Evolutionary conservation across 768 basidiomycete species (phyloP), one percentile per base, ranked within the genome.

Genomic region (Steccherinum ochraceum): DNA sequence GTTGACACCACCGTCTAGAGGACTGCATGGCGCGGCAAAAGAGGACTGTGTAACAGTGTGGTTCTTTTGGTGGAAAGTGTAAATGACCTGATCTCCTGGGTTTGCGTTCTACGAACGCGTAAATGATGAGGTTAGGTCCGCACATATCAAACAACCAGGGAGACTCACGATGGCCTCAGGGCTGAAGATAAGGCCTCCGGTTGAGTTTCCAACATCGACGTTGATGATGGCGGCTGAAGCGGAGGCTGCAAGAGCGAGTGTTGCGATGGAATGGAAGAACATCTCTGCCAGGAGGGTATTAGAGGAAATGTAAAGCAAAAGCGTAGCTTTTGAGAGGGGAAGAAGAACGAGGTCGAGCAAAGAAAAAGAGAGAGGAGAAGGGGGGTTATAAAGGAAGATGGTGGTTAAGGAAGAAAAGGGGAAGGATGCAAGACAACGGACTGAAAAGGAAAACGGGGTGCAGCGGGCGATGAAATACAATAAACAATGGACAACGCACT

Each of bases 51-150:
- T 64, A 16, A 61, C 67, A 3, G 67, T 62, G 56, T 68, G 64
- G 65, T 81, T 81, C 58, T 68, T 80, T 40, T 77, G 74, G 52
- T 76, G 66, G 68, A 82, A 84, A 53, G 76, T 74, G 69, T 81
- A 84, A 52, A 78, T 71, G 45, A 84, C 79, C 63, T 78, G 76
- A 63, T 84, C 81, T 47, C 80, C 80, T 50, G 68, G 60, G 40
- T 68, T 58, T 18, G 79, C 80, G 51, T 61, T 61, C 78, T 79
- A 58, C 12, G 48, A 44, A 7, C 30, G n/a, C n/a, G n/a, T n/a
- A n/a, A n/a, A n/a, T n/a, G n/a, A n/a, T n/a, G 13, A 27, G 20
- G 12, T 40, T 10, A 4, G 2, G 40, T 50, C 27, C 47, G 49
- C 7, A 23, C 2, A n/a, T n/a, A n/a, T n/a, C n/a, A n/a, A n/a